These are phyloP conservation scores for Phytophthora meadii DNA, from an alignment of 352 stramenopile species.

Conservation along the genomic window DNA sequence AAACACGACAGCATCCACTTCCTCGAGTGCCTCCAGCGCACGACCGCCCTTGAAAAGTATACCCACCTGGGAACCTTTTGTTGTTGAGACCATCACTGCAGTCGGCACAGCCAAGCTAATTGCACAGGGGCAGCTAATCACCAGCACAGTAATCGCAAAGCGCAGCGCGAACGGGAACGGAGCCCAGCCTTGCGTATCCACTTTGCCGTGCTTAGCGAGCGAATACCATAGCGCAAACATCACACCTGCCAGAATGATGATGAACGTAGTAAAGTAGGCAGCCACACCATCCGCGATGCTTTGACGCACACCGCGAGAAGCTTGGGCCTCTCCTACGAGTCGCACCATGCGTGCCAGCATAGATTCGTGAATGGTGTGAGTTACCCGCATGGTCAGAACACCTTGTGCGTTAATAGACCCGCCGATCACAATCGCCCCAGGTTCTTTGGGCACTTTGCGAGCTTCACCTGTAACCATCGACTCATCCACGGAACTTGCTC, in stretches of 20 bases:
- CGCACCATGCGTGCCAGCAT: constrained; percentile 80
- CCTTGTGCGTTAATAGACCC: constrained; percentile 78
- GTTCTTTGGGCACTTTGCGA: constrained; percentile 69
- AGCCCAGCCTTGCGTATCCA: constrained; percentile 60
- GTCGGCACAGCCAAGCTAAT: constrained; percentile 81
- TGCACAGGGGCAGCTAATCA: constrained; percentile 81
- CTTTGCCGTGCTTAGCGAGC: constrained; percentile 43
- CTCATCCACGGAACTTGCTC: constrained; percentile 74
- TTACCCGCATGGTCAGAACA: constrained; percentile 72
- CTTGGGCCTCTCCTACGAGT: constrained; percentile 78
- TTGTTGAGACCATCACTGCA: constrained; percentile 82
- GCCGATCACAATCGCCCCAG: constrained; percentile 67
- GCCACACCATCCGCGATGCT: constrained; percentile 71
- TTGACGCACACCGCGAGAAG: constrained; percentile 65
- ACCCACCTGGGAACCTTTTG: constrained; percentile 78
- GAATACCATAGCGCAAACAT: constrained; percentile 85
- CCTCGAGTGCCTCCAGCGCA: constrained; percentile 70
- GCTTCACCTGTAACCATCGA: constrained; percentile 83
- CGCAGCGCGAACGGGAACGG: constrained; percentile 76
- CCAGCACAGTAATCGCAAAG: constrained; percentile 83
- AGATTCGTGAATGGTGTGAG: constrained; percentile 76
- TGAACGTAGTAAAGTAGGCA: constrained; percentile 80
- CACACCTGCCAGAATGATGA: constrained; percentile 60
- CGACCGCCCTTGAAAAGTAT: constrained; percentile 84
- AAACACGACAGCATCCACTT: constrained; percentile 80